Evolutionary conservation across 176 grass and related monocot species (phyloP), one percentile per base, ranked within the genome.

Genomic region (Thinopyrum elongatum): DNA sequence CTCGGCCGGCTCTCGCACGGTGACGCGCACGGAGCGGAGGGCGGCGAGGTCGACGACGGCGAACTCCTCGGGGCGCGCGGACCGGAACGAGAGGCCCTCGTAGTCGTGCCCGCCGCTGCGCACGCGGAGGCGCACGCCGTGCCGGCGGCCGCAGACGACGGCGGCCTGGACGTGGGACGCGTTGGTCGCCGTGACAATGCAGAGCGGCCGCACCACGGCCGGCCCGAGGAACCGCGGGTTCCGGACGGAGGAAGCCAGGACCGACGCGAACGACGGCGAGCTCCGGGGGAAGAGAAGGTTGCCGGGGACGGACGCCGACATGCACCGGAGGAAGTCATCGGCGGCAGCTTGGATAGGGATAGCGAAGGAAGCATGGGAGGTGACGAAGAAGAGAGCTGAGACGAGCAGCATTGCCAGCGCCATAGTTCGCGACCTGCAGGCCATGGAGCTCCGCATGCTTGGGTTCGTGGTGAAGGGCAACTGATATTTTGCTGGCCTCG

Each of bases 31-130:
- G 44, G 72, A 51, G 1, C 44, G 72, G 25, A 76, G 44, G 4
- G 7, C 26, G 15, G 72, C 72, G 2, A 76, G 72, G 44, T 76
- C 72, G 26, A 76, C 25, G 7, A 76, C 72, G 7, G 42, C 73
- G 44, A 76, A 76, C 44, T 26, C 73, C 8, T 89, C 81, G 6
- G 58, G 9, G 5, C 77, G 57, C 60, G 17, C 61, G 2, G 88
- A 88, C 3, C 92, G 62, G 86, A 80, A 90, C 5, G 94, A 97
- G 1, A 97, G 70, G 61, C 94, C 94, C 75, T 96, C 91, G 63
- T 92, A 96, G 85, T 93, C 94, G 66, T 96, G 94, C 2, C 94
- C 94, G 22, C 90, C 92, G 38, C 92, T 97, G 71, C 94, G 79
- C 21, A 92, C 86, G 47, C 89, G 87, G 58, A 97, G 35, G 51